phyloP scores from a whole-genome alignment of 768 basidiomycete genomes.

The Nidularia pulvinata region DNA sequence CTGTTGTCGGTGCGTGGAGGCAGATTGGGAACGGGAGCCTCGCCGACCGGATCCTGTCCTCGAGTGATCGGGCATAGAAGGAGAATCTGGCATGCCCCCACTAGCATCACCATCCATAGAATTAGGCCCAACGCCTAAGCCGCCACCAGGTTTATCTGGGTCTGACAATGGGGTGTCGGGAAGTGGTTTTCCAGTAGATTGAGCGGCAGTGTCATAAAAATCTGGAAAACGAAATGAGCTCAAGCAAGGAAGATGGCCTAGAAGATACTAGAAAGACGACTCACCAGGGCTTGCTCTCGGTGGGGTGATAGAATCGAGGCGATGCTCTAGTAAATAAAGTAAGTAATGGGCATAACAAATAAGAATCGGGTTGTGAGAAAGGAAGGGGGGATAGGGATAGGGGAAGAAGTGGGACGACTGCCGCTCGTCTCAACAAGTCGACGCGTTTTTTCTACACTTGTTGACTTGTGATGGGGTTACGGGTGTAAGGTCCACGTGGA shows the following conservation, averaged over 20 bases:
- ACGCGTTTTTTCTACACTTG: background rate
- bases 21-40: slow-evolving; percentile 17
- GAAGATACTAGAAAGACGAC: slow-evolving; percentile 18
- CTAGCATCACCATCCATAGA: slow-evolving; percentile 22
- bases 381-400: background rate
- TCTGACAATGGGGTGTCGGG: slow-evolving; percentile 4
- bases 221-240: slow-evolving; percentile 12
- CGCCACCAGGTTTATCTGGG: slow-evolving; percentile 5
- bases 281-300: slow-evolving; percentile 14
- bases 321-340: slow-evolving; percentile 20
- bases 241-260: slow-evolving; percentile 4
- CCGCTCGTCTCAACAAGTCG: background rate
- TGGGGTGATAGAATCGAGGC: slow-evolving; percentile 3
- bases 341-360: slow-evolving; percentile 16
- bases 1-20: slow-evolving; percentile 8
- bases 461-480: background rate
- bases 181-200: slow-evolving; percentile 10
- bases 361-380: slow-evolving; percentile 4
- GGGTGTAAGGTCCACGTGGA: background rate
- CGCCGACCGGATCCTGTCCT: slow-evolving; percentile 16
- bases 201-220: slow-evolving; percentile 19
- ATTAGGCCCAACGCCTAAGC: slow-evolving; percentile 9
- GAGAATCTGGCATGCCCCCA: slow-evolving; percentile 18
- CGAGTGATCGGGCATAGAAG: slow-evolving; percentile 18
- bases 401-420: background rate